phyloP scores from a whole-genome alignment of 2,329 filamentous ascomycete genomes.

The Beauveria sp. region DNA sequence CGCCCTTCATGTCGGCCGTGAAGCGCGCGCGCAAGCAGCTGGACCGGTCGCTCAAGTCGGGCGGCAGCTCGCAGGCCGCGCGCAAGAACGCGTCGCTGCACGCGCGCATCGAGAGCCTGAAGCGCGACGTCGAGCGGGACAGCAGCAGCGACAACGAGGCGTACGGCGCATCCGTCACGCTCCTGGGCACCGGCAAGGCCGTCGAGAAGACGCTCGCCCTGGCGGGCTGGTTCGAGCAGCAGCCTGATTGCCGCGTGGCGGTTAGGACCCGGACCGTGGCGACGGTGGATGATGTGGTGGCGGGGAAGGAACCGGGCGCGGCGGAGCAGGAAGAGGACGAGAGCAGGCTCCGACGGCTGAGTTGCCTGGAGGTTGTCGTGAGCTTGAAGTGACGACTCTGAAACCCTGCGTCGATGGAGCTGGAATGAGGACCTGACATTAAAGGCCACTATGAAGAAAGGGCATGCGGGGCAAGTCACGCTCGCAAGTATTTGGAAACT shows the following conservation, averaged over 20 bases:
- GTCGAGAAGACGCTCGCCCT: slow-evolving; percentile 56
- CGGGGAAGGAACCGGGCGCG: slow-evolving; percentile 5
- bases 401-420: neutral
- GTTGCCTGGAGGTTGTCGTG: slow-evolving; percentile 43
- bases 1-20: slow-evolving; percentile 61
- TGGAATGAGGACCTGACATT: neutral
- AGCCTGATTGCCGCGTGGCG: slow-evolving; percentile 50
- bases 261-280: slow-evolving; percentile 55
- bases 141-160: slow-evolving; percentile 16
- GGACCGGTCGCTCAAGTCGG: slow-evolving; percentile 36
- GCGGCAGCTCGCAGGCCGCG: slow-evolving; percentile 31
- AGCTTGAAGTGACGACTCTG: slow-evolving; percentile 32
- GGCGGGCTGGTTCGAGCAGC: slow-evolving; percentile 56
- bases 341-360: slow-evolving; percentile 40
- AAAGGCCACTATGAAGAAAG: neutral
- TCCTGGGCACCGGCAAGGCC: slow-evolving; percentile 60
- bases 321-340: slow-evolving; percentile 26
- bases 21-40: slow-evolving; percentile 59
- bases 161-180: slow-evolving; percentile 36
- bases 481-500: neutral
- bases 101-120: slow-evolving; percentile 37
- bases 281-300: slow-evolving; percentile 57
- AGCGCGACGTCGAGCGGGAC: slow-evolving; percentile 20
- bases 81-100: slow-evolving; percentile 40
- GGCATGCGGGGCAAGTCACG: neutral